A percentile compares a stretch with the other conserved stretches of the same genome.
These are phyloP conservation scores for Eucommia ulmoides DNA, from an alignment of 257 asterid genomes.

Conservation along the genomic window DNA sequence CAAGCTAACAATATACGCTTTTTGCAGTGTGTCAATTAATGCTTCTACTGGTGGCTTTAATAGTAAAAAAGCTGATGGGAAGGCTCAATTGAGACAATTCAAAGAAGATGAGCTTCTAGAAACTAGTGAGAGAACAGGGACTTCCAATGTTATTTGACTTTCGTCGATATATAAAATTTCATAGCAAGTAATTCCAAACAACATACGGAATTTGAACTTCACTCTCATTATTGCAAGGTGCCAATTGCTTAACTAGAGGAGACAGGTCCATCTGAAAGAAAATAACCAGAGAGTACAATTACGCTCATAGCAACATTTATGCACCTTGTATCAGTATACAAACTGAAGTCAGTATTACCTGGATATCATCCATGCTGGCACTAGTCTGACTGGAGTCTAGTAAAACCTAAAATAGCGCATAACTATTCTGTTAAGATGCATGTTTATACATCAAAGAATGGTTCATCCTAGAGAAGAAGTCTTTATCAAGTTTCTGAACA, in stretches of 20 bases:
- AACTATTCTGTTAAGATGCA: too few relatives aligned
- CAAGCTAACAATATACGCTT: too few relatives aligned
- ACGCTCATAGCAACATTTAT: slow-evolving; percentile 3
- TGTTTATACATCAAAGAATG: too few relatives aligned
- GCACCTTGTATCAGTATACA: slow-evolving; percentile 3
- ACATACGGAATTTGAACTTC: slow-evolving; percentile 79
- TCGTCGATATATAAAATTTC: too few relatives aligned
- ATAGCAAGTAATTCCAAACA: slow-evolving; percentile 3
- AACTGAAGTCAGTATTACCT: slow-evolving; percentile 39
- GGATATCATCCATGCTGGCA: slow-evolving; percentile 56
- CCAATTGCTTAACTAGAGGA: slow-evolving; percentile 76
- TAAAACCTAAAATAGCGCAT: slow-evolving; percentile 30
- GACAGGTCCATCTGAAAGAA: slow-evolving; percentile 66
- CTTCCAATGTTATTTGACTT: too few relatives aligned
- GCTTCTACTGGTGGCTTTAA: too few relatives aligned
- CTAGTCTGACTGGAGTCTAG: slow-evolving; percentile 58
- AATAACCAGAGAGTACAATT: slow-evolving; percentile 11
- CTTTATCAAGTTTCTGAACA: not conserved
- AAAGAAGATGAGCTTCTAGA: too few relatives aligned
- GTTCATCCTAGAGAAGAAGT: not conserved
- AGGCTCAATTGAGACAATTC: too few relatives aligned
- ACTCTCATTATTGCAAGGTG: slow-evolving; percentile 31
- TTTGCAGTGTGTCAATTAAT: too few relatives aligned
- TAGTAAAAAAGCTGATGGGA: too few relatives aligned
- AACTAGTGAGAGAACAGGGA: too few relatives aligned